Evolutionary conservation across 768 basidiomycete species (phyloP), one percentile per base, ranked within the genome.

Genomic region (Suillus decipiens): DNA sequence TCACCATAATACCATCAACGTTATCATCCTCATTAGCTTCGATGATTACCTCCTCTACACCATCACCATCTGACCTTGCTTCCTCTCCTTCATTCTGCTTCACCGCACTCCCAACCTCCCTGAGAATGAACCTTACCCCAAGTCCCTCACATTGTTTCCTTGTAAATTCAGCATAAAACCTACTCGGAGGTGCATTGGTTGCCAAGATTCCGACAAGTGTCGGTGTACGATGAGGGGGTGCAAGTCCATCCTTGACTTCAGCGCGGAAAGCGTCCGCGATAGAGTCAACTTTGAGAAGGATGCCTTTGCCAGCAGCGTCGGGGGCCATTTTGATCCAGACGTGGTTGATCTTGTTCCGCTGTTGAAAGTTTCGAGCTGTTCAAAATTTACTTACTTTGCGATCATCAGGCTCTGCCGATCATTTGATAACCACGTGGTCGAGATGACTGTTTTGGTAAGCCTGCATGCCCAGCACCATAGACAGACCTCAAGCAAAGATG

Each of bases 1-100:
- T 64, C 67, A 96, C 97, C 96, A 99, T 97, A 71, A 99, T 95
- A 10, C 96, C 96, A 76, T 96, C 87, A 11, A 96, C 86, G 61
- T 79, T 81, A 15, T 80, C 79, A 71, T 99, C 95, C 65, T 91
- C 90, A 71, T 99, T 99, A 9, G 96, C 95, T 70, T 95, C 92
- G 37, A 98, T 89, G 68, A 99, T 96, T 9, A 92, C 96, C 74
- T 96, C 93, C 75, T 99, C 97, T 9, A 95, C 95, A 12, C 93
- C 95, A 36, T 95, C 93, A 0, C 93, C 93, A 51, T 92, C 90
- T 0, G 80, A 85, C 17, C 62, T 62, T 7, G 86, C 77, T 28
- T 78, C 78, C 72, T 83, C 81, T 24, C 24, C 55, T 39, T 39
- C 55, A 39, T 28, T 57, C 37, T 57, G 55, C 37, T 57, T 41